Evolutionary conservation across 306 rosid species (phyloP).

Genomic region (Prunus fruticosa): DNA sequence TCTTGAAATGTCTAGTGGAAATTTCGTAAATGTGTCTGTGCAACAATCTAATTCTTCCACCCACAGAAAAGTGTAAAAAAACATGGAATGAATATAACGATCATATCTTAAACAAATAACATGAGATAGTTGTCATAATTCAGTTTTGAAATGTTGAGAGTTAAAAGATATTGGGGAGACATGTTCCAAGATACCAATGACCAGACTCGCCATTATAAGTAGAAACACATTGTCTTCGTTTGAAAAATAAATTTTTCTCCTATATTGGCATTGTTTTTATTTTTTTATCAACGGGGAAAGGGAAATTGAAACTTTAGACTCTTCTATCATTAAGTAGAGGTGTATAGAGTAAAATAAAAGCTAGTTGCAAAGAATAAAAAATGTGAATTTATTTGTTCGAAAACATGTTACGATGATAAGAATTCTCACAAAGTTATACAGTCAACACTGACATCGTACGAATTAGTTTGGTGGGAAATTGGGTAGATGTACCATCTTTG

Average conservation of each 20-base stretch:
- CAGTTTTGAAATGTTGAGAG: neutral
- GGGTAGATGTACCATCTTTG: neutral
- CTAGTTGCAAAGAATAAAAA: too few relatives aligned
- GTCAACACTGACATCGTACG: neutral
- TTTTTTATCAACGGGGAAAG: too few relatives aligned
- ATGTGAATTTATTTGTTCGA: too few relatives aligned
- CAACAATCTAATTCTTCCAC: neutral
- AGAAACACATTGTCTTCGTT: too few relatives aligned
- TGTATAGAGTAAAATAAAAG: too few relatives aligned
- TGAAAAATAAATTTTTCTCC: too few relatives aligned
- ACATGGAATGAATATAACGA: neutral
- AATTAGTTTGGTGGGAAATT: neutral
- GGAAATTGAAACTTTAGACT: too few relatives aligned
- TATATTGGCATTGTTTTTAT: too few relatives aligned
- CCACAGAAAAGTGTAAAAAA: neutral
- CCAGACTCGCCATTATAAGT: too few relatives aligned
- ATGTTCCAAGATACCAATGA: too few relatives aligned
- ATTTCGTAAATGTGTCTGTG: neutral
- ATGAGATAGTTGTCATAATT: neutral
- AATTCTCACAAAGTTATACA: neutral
- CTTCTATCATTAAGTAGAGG: too few relatives aligned
- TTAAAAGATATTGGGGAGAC: too few relatives aligned
- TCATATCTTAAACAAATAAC: neutral
- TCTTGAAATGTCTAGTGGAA: neutral
- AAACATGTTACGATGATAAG: neutral